A percentile compares a stretch with the other conserved stretches of the same genome.
Evolutionary conservation across 83 land plant genomes (phyloP).

Genomic region (Thuja plicata): DNA sequence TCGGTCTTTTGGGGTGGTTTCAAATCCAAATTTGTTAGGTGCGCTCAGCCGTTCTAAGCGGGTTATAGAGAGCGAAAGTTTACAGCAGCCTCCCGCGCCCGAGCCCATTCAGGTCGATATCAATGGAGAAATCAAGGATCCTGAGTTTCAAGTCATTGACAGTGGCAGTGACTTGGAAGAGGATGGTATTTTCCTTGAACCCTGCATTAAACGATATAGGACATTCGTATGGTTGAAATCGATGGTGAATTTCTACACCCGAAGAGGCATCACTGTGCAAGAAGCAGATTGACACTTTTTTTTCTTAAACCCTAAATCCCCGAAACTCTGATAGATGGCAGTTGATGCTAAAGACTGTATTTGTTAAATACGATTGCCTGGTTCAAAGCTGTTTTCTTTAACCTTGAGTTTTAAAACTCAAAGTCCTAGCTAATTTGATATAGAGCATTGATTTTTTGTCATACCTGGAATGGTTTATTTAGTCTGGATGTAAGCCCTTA

Average conservation of each 20-base stretch:
- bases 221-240: no score
- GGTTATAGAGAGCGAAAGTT: conserved; percentile 43
- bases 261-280: neutral
- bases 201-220: neutral
- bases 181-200: conserved; percentile 56
- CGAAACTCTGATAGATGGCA: neutral
- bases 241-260: neutral
- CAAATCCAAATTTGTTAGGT: conserved; percentile 84
- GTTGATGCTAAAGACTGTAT: no score
- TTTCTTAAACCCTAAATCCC: neutral
- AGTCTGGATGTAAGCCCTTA: neutral
- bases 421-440: neutral
- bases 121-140: neutral
- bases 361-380: neutral
- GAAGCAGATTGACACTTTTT: neutral
- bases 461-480: neutral
- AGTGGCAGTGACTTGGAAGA: conserved; percentile 82
- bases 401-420: neutral
- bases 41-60: conserved; percentile 64
- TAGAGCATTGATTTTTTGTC: neutral
- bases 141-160: conserved; percentile 47
- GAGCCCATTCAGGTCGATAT: neutral
- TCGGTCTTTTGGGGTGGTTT: conserved; percentile 72
- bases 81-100: conserved; percentile 52
- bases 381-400: neutral